These are phyloP conservation scores for Posidonia australis DNA, from an alignment of 106 monocot genomes.

Conservation along the genomic window DNA sequence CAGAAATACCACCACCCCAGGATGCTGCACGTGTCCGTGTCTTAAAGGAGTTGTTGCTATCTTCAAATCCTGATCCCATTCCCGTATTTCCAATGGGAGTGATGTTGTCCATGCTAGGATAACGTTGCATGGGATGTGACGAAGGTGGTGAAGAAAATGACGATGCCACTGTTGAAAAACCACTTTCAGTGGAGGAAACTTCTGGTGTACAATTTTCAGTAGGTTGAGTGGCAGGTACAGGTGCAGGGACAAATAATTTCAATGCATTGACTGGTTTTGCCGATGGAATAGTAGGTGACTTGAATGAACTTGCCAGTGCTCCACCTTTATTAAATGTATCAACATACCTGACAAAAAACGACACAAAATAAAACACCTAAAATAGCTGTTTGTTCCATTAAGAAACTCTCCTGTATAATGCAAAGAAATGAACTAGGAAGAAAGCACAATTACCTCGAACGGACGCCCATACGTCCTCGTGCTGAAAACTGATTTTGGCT, in stretches of 20 bases:
- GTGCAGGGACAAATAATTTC: slow-evolving; percentile 68
- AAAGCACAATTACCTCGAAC: slow-evolving; percentile 47
- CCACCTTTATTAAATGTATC: slow-evolving; percentile 88
- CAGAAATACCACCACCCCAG: slow-evolving; percentile 45
- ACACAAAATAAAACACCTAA: not conserved
- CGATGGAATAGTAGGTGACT: slow-evolving; percentile 44
- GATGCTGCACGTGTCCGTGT: slow-evolving; percentile 40
- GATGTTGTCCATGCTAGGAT: slow-evolving; percentile 79
- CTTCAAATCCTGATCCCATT: slow-evolving; percentile 3
- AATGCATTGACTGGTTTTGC: slow-evolving; percentile 45
- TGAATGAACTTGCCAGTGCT: slow-evolving; percentile 31
- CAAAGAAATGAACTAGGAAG: not conserved
- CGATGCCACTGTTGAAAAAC: slow-evolving; percentile 19
- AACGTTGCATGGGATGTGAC: slow-evolving; percentile 39
- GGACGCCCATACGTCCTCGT: slow-evolving; percentile 62
- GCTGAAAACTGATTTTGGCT: slow-evolving; percentile 81
- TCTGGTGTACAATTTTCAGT: slow-evolving; percentile 20
- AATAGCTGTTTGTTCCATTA: not conserved
- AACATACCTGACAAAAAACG: slow-evolving; percentile 49
- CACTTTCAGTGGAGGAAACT: slow-evolving; percentile 6
- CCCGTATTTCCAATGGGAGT: slow-evolving; percentile 14
- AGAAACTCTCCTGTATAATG: not conserved
- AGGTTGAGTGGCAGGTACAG: slow-evolving; percentile 22
- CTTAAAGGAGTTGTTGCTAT: slow-evolving; percentile 13
- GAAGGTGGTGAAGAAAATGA: slow-evolving; percentile 24